Conservation (phyloP, 768 basidiomycete genomes). For the Gymnopilus dilepis region DNA sequence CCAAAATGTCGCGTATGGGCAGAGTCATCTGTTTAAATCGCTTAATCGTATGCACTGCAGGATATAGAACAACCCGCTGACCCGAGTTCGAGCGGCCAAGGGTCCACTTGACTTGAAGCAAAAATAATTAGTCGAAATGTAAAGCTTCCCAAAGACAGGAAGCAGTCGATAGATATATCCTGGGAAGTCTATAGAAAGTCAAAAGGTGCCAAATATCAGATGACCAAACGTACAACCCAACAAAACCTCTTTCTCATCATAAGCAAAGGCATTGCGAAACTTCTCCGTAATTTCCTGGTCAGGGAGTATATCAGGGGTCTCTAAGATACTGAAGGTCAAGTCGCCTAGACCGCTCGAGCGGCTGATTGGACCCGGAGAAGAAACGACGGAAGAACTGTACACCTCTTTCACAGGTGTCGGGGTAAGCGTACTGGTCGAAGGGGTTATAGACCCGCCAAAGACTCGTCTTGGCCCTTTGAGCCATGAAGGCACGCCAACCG, state of each 20-base stretch:
- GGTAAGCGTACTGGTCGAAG: constrained; percentile 31
- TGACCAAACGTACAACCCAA: constrained; percentile 76
- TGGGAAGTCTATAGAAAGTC: constrained; percentile 70
- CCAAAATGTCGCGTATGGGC: constrained; percentile 87
- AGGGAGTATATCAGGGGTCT: constrained; percentile 65
- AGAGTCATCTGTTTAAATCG: constrained; percentile 79
- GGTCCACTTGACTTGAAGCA: constrained; percentile 93
- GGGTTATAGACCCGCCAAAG: constrained; percentile 36
- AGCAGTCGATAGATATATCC: constrained; percentile 89
- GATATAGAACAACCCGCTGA: constrained; percentile 41
- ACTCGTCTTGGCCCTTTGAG: constrained; percentile 55
- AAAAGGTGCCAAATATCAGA: constrained; percentile 9
- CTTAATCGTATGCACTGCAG: constrained; percentile 1
- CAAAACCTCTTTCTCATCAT: constrained; percentile 85
- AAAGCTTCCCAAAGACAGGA: constrained; percentile 88
- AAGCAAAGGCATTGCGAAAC: constrained; percentile 82
- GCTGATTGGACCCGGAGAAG: constrained; percentile 36
- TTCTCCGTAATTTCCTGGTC: constrained; percentile 74
- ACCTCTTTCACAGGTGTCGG: constrained; percentile 60
- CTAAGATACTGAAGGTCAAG: constrained; percentile 82
- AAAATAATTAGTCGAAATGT: constrained; percentile 90
- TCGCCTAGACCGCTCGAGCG: constrained; percentile 53
- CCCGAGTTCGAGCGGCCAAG: constrained; percentile 80
- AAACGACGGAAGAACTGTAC: constrained; percentile 53
- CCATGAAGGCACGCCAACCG: constrained; percentile 75